These are phyloP conservation scores for Pezicula carpinea DNA, from an alignment of 2,329 filamentous ascomycete genomes.

Conservation along the genomic window DNA sequence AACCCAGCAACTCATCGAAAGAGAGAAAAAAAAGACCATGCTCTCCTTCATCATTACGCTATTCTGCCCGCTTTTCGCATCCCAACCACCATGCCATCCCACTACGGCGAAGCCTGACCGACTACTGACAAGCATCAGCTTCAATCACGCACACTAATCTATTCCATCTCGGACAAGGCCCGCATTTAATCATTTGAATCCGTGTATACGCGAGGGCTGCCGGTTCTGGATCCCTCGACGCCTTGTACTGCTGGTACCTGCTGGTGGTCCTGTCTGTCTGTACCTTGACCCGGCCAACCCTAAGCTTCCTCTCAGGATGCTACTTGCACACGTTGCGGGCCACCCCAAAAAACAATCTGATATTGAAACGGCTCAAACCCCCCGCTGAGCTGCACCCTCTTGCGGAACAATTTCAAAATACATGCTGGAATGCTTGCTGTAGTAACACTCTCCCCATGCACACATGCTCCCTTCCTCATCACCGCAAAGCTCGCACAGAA, in stretches of 20 bases:
- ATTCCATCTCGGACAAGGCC: constrained; percentile 20
- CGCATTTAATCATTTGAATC: constrained; percentile 12
- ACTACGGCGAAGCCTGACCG: too few relatives aligned
- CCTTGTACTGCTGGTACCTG: neutral
- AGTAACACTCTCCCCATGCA: constrained; percentile 13
- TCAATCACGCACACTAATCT: constrained; percentile 13
- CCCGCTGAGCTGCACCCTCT: constrained; percentile 5
- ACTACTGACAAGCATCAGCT: constrained; percentile 4
- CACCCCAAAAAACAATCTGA: constrained; percentile 7
- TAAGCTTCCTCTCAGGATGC: constrained; percentile 3
- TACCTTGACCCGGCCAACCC: constrained; percentile 1
- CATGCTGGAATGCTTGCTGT: constrained; percentile 14
- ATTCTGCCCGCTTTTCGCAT: constrained; percentile 13
- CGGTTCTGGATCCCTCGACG: constrained; percentile 9
- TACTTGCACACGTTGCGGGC: constrained; percentile 2
- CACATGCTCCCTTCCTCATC: constrained; percentile 6
- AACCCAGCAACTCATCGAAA: constrained; percentile 12
- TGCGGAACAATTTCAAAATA: constrained; percentile 15
- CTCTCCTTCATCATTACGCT: constrained; percentile 9
- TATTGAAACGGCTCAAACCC: constrained; percentile 12
- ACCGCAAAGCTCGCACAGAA: constrained; percentile 1
- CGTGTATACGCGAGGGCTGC: constrained; percentile 9
- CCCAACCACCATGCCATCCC: constrained; percentile 8
- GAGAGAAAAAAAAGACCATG: too few relatives aligned
- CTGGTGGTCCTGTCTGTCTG: neutral